Percentiles rank a stretch among this genome's conserved stretches.
Evolutionary conservation across 164 flowering plant species (phyloP).

Genomic region (Magnolia changhungtana): DNA sequence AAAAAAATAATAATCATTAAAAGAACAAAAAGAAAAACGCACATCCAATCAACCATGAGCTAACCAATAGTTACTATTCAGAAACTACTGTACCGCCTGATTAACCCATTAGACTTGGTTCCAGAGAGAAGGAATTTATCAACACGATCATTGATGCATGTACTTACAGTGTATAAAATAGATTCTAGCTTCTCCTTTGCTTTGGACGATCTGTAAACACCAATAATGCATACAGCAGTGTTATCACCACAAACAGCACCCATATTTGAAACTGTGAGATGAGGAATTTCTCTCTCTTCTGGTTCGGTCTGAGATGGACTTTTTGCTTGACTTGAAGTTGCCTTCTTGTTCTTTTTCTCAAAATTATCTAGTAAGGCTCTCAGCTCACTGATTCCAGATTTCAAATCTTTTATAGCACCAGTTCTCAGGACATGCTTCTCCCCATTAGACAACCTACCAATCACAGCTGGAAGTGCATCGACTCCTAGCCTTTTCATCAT

Average conservation of each 20-base stretch:
- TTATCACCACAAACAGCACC: slow-evolving; percentile 57
- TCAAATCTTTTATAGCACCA: slow-evolving; percentile 76
- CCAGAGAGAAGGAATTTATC: not conserved
- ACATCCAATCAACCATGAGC: too few relatives aligned
- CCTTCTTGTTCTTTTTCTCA: slow-evolving; percentile 70
- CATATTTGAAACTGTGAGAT: slow-evolving; percentile 53
- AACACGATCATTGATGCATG: not conserved
- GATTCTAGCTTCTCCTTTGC: slow-evolving; percentile 62
- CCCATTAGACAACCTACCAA: slow-evolving; percentile 88
- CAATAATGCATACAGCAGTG: slow-evolving; percentile 78
- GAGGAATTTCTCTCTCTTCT: slow-evolving; percentile 37
- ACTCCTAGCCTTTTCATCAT: slow-evolving; percentile 53
- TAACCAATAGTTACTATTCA: too few relatives aligned
- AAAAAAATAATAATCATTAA: too few relatives aligned
- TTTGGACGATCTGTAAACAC: slow-evolving; percentile 69
- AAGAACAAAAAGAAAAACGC: too few relatives aligned
- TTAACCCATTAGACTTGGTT: too few relatives aligned
- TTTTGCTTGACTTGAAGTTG: slow-evolving; percentile 32
- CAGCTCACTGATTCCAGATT: slow-evolving; percentile 69
- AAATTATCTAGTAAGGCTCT: slow-evolving; percentile 54
- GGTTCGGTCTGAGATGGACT: slow-evolving; percentile 34
- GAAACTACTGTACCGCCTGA: too few relatives aligned
- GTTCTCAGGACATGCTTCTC: slow-evolving; percentile 60
- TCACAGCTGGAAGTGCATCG: slow-evolving; percentile 76
- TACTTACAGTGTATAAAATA: slow-evolving; percentile 54